Evolutionary conservation across 768 basidiomycete genomes (phyloP).

Genomic region (Rhodosporidiobolus sp.): DNA sequence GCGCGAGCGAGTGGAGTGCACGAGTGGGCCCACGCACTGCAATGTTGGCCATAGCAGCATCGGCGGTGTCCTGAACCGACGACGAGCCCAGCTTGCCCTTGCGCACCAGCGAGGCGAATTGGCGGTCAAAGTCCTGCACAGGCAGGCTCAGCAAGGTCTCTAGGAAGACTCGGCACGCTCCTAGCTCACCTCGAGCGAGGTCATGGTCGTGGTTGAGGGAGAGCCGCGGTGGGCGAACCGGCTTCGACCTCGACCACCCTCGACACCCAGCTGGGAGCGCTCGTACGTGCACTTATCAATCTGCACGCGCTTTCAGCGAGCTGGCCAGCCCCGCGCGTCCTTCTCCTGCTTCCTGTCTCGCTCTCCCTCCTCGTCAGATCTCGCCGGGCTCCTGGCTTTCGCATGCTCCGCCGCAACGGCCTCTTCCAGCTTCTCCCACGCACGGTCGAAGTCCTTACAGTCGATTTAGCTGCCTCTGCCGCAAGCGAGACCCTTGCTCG

Average conservation of each 20-base stretch:
- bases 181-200: constrained; percentile 21
- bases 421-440: too few species aligned
- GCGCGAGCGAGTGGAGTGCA: background rate
- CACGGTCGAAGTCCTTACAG: too few species aligned
- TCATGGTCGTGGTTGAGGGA: background rate
- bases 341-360: too few species aligned
- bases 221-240: background rate
- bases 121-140: constrained; percentile 70
- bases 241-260: background rate
- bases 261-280: too few species aligned
- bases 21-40: constrained; percentile 59
- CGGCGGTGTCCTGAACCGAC: constrained; percentile 73
- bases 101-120: constrained; percentile 74
- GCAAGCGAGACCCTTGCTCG: too few species aligned
- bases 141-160: background rate
- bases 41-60: constrained; percentile 71
- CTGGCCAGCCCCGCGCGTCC: too few species aligned
- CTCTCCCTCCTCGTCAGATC: too few species aligned
- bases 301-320: too few species aligned
- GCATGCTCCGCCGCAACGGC: too few species aligned
- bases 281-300: too few species aligned
- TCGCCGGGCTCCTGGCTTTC: too few species aligned
- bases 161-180: background rate
- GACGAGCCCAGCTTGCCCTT: constrained; percentile 82
- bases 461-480: too few species aligned